Evolutionary conservation across 495 filamentous ascomycete species (phyloP), one percentile per base, ranked within the genome.

Genomic region (Podospora australis): DNA sequence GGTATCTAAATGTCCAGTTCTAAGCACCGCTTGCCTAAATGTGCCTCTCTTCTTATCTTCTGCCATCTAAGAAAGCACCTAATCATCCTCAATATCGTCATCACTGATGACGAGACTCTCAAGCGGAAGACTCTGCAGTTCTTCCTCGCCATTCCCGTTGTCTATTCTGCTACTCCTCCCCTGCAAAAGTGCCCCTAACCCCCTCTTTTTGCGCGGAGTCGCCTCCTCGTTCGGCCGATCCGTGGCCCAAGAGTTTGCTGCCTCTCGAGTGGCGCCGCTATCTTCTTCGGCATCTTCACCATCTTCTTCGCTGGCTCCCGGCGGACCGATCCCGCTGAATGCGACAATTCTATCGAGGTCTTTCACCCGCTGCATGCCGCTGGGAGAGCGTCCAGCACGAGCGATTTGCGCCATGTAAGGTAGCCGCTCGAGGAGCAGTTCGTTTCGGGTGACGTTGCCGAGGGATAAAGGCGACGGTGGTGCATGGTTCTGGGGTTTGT

Each of bases 21-120:
- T n/a, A n/a, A n/a, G n/a, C n/a, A n/a, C n/a, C n/a, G n/a, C n/a
- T n/a, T n/a, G n/a, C n/a, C n/a, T n/a, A n/a, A n/a, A n/a, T n/a
- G n/a, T n/a, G n/a, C n/a, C n/a, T n/a, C n/a, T n/a, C n/a, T n/a
- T n/a, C n/a, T n/a, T n/a, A n/a, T n/a, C n/a, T n/a, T n/a, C n/a
- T n/a, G n/a, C n/a, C n/a, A n/a, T n/a, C n/a, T n/a, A n/a, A n/a
- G n/a, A n/a, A n/a, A n/a, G n/a, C 13, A 16, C 13, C 14, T 56
- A 78, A 60, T 84, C 80, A 69, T 96, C 91, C 66, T 90, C 88
- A 66, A 98, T 97, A 74, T 98, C 92, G 73, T 98, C 92, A 62
- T 97, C 91, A 58, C 84, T 89, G 35, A 97, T 69, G 44, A 90
- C 78, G 48, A 95, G 62, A 43, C 80, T 83, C 64, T 82, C 78